phyloP scores from a whole-genome alignment of 768 basidiomycete species.

The Phaffia tasmanica region DNA sequence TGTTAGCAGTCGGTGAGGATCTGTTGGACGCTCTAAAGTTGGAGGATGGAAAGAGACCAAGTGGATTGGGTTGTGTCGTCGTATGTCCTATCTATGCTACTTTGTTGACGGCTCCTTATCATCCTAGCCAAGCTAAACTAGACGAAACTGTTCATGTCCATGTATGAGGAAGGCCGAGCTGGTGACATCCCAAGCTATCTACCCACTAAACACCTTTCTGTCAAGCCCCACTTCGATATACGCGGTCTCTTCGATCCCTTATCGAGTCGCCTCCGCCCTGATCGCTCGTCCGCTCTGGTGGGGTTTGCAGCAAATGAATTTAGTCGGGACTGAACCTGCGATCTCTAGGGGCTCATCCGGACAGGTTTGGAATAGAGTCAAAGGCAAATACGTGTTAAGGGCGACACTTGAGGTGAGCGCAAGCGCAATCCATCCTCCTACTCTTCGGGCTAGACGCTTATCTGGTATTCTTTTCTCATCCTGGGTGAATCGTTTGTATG shows the following conservation, averaged over 20 bases:
- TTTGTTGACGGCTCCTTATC: background rate
- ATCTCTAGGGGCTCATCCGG: conserved; percentile 29
- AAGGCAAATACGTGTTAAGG: conserved; percentile 35
- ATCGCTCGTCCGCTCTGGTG: conserved; percentile 37
- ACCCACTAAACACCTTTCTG: conserved; percentile 31
- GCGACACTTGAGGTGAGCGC: conserved; percentile 35
- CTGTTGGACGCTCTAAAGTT: conserved; percentile 6
- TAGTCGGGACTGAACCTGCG: conserved; percentile 20
- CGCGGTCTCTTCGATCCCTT: conserved; percentile 30
- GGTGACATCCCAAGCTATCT: conserved; percentile 12
- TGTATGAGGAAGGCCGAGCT: conserved; percentile 10
- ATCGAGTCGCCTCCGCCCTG: conserved; percentile 26
- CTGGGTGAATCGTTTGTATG: background rate
- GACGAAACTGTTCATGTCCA: background rate
- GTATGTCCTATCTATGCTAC: conserved; percentile 8
- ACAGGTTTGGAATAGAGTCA: conserved; percentile 31
- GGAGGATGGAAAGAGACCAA: conserved; percentile 12
- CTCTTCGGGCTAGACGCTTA: background rate
- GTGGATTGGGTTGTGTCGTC: conserved; percentile 12
- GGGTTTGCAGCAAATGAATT: conserved; percentile 35
- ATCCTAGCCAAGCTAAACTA: background rate
- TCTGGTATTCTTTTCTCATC: background rate
- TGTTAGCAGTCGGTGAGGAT: conserved; percentile 7
- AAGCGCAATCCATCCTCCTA: background rate
- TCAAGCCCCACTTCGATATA: conserved; percentile 33